phyloP scores from a whole-genome alignment of 192 early-diverging fungal species.

The Phlyctochytrium arcticum region DNA sequence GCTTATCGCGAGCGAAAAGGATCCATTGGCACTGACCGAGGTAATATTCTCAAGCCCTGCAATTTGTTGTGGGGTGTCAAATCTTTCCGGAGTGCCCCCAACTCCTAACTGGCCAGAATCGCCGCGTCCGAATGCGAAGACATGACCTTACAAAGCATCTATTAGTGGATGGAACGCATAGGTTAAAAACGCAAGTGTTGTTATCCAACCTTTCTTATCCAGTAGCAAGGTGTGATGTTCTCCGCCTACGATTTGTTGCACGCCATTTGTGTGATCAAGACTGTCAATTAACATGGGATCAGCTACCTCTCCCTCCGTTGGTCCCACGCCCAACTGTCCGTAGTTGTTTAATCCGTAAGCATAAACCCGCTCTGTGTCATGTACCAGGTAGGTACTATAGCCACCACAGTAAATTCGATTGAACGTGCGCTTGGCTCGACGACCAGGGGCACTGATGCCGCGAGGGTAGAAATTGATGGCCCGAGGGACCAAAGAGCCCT shows the following conservation, averaged over 20 bases:
- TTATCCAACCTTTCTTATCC: slow-evolving; percentile 53
- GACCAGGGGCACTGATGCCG: slow-evolving; percentile 42
- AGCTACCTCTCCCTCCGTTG: slow-evolving; percentile 23
- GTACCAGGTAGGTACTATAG: slow-evolving; percentile 81
- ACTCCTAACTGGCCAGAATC: slow-evolving; percentile 82
- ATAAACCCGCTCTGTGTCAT: slow-evolving; percentile 60
- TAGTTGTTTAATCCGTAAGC: slow-evolving; percentile 91
- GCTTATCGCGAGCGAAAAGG: slow-evolving; percentile 41
- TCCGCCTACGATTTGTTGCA: slow-evolving; percentile 69
- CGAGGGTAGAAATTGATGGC: slow-evolving; percentile 55
- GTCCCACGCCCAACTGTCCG: slow-evolving; percentile 73
- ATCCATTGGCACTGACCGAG: slow-evolving; percentile 54
- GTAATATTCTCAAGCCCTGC: slow-evolving; percentile 32
- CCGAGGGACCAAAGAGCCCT: slow-evolving; percentile 38
- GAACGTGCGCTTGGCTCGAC: slow-evolving; percentile 56
- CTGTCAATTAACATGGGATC: slow-evolving; percentile 55
- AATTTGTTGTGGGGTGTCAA: slow-evolving; percentile 43
- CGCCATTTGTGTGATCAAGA: slow-evolving; percentile 33
- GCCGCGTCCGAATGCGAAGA: slow-evolving; percentile 80
- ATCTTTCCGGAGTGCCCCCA: slow-evolving; percentile 49
- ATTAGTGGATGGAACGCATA: no score
- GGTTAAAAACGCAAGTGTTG: no score
- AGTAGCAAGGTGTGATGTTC: slow-evolving; percentile 83
- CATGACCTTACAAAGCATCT: no score
- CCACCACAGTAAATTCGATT: slow-evolving; percentile 68